Conservation (phyloP, 2,329 filamentous ascomycete genomes). For the Fusarium miscanthi region DNA sequence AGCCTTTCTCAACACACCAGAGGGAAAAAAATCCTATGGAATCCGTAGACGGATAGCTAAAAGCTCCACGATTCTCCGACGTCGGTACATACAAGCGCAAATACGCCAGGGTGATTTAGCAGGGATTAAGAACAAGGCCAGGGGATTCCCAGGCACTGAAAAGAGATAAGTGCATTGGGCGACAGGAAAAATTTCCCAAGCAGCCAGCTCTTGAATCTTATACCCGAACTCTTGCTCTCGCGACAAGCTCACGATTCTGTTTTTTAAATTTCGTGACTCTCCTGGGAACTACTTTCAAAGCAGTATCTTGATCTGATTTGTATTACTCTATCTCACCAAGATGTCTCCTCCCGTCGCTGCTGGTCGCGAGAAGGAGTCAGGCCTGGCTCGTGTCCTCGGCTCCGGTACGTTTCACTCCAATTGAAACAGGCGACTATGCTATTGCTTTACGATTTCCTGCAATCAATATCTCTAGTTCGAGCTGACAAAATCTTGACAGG, state of each 20-base stretch:
- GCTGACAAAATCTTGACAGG: conserved; percentile 64
- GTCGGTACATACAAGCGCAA: conserved; percentile 40
- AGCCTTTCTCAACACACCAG: not conserved
- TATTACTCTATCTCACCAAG: conserved; percentile 8
- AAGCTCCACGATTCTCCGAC: conserved; percentile 38
- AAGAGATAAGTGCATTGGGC: conserved; percentile 33
- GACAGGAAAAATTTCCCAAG: conserved; percentile 44
- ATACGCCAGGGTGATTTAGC: conserved; percentile 31
- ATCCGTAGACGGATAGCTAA: conserved; percentile 6
- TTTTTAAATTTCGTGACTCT: conserved; percentile 6
- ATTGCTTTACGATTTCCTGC: not conserved
- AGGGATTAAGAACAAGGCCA: conserved; percentile 30
- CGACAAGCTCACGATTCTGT: conserved; percentile 27
- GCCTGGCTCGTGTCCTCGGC: conserved; percentile 85
- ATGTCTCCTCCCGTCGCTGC: conserved; percentile 70
- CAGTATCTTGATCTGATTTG: conserved; percentile 8
- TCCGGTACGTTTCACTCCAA: conserved; percentile 72
- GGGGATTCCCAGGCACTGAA: conserved; percentile 22
- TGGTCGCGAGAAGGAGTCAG: conserved; percentile 81
- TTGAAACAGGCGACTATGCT: conserved; percentile 10
- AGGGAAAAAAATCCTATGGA: conserved; percentile 15
- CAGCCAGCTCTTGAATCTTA: conserved; percentile 23
- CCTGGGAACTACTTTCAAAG: conserved; percentile 5
- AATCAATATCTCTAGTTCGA: not conserved
- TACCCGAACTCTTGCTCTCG: conserved; percentile 15